phyloP scores from a whole-genome alignment of 2,329 filamentous ascomycete species.

The Xylariomycetidae sp. region DNA sequence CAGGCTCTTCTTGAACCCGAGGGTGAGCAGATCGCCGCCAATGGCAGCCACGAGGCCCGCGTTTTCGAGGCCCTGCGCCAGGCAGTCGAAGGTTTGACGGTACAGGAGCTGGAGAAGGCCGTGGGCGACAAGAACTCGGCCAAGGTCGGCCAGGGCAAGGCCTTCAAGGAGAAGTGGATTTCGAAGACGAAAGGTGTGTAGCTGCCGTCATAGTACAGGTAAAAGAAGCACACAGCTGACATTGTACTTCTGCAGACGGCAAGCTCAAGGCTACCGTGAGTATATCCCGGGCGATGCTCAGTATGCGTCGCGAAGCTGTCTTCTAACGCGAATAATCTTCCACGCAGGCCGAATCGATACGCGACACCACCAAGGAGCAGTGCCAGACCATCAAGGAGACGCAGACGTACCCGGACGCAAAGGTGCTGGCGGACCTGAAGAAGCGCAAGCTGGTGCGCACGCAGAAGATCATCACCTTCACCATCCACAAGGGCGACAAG shows the following conservation, averaged over 20 bases:
- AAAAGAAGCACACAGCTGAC: not conserved
- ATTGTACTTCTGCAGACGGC: conserved; percentile 2
- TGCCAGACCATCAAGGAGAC: conserved; percentile 67
- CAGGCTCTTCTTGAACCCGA: conserved; percentile 70
- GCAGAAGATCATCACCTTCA: conserved; percentile 81
- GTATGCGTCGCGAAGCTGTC: not conserved
- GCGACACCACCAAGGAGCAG: conserved; percentile 72
- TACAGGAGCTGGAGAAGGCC: conserved; percentile 62
- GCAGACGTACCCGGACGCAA: conserved; percentile 63
- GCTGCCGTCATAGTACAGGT: conserved; percentile 22
- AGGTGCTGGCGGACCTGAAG: conserved; percentile 73
- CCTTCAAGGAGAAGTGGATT: conserved; percentile 78
- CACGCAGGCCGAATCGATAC: conserved; percentile 60
- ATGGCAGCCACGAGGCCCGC: conserved; percentile 77
- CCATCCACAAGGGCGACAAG: conserved; percentile 76
- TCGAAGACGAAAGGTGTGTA: conserved; percentile 32
- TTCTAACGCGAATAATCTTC: not conserved
- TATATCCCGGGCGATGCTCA: not conserved
- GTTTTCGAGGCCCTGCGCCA: conserved; percentile 70
- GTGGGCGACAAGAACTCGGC: conserved; percentile 69
- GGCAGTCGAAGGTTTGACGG: conserved; percentile 73
- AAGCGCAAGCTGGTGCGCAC: conserved; percentile 86
- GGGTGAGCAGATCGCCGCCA: conserved; percentile 62
- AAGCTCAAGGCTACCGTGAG: conserved; percentile 40
- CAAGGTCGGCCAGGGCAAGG: conserved; percentile 89